phyloP scores from a whole-genome alignment of 2,329 filamentous ascomycete genomes.

The Colletotrichum eremochloae region DNA sequence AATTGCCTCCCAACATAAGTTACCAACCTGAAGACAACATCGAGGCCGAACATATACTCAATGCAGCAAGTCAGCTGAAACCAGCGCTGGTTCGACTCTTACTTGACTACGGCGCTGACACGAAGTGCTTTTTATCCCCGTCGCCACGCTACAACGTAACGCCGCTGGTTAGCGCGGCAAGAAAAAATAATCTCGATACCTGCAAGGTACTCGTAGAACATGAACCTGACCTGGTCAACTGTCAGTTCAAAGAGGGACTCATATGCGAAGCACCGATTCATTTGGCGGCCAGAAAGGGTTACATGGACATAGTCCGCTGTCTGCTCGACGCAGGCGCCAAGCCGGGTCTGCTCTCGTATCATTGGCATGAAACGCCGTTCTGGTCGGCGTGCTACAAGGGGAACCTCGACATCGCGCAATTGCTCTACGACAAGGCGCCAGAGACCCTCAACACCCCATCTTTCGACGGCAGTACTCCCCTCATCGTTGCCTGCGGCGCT shows the following conservation, averaged over 20 bases:
- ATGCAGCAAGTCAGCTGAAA: slow-evolving; percentile 23
- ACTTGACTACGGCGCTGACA: slow-evolving; percentile 44
- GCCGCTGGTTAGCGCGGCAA: slow-evolving; percentile 43
- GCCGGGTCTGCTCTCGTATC: slow-evolving; percentile 26
- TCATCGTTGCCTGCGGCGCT: slow-evolving; percentile 40
- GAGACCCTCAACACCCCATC: slow-evolving; percentile 41
- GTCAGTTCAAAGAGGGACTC: slow-evolving; percentile 37
- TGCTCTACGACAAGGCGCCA: slow-evolving; percentile 42
- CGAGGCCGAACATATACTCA: slow-evolving; percentile 30
- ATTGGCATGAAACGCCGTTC: slow-evolving; percentile 43
- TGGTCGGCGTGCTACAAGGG: slow-evolving; percentile 41
- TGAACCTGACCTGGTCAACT: slow-evolving; percentile 44
- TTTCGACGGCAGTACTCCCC: slow-evolving; percentile 39
- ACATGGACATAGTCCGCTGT: slow-evolving; percentile 34
- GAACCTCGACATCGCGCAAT: slow-evolving; percentile 40
- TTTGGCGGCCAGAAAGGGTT: slow-evolving; percentile 37
- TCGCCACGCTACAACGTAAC: slow-evolving; percentile 2
- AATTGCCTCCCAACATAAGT: slow-evolving; percentile 41
- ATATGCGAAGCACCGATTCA: slow-evolving; percentile 42
- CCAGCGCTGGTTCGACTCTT: slow-evolving; percentile 42
- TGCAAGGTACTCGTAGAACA: slow-evolving; percentile 43
- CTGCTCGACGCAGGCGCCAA: slow-evolving; percentile 45
- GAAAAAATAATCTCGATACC: slow-evolving; percentile 35
- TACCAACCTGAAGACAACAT: slow-evolving; percentile 23
- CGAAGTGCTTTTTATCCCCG: slow-evolving; percentile 28